phyloP scores from a whole-genome alignment of 495 filamentous ascomycete genomes.

The Umbilicaria muhlenbergii region DNA sequence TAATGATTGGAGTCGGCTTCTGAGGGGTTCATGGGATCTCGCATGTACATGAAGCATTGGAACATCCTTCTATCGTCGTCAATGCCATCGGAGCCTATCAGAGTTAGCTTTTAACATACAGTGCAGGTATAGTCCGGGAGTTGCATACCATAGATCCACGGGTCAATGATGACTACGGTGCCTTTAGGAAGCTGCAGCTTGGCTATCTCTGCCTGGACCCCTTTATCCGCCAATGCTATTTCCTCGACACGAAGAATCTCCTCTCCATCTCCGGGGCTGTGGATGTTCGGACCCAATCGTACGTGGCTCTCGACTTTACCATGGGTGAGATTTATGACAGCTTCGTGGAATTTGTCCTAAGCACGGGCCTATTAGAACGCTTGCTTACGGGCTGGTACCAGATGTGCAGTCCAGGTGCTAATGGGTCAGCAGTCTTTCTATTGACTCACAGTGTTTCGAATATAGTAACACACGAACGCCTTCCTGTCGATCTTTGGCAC shows the following conservation, averaged over 20 bases:
- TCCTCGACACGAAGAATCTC: slow-evolving; percentile 47
- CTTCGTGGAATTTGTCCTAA: slow-evolving; percentile 53
- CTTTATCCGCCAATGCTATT: slow-evolving; percentile 35
- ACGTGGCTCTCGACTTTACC: slow-evolving; percentile 41
- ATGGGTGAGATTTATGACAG: slow-evolving; percentile 38
- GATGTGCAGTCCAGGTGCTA: no score
- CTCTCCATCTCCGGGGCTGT: slow-evolving; percentile 39
- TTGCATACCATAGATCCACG: slow-evolving; percentile 55
- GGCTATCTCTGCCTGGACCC: slow-evolving; percentile 43
- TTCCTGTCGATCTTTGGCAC: slow-evolving; percentile 29
- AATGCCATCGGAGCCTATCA: slow-evolving; percentile 33
- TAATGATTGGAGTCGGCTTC: slow-evolving; percentile 64
- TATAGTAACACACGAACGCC: slow-evolving; percentile 45
- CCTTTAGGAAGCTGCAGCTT: slow-evolving; percentile 51
- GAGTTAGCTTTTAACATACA: not conserved
- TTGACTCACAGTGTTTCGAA: slow-evolving; percentile 40
- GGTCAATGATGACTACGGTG: slow-evolving; percentile 43
- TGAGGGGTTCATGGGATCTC: slow-evolving; percentile 35
- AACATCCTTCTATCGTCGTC: slow-evolving; percentile 43
- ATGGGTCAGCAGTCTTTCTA: no score
- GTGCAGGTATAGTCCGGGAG: not conserved
- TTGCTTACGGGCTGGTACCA: not conserved
- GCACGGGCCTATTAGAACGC: not conserved
- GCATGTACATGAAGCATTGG: slow-evolving; percentile 53
- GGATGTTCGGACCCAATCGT: slow-evolving; percentile 37